Evolutionary conservation across 345 rosid species (phyloP), one percentile per base, ranked within the genome.

Genomic region (Brassica juncea): DNA sequence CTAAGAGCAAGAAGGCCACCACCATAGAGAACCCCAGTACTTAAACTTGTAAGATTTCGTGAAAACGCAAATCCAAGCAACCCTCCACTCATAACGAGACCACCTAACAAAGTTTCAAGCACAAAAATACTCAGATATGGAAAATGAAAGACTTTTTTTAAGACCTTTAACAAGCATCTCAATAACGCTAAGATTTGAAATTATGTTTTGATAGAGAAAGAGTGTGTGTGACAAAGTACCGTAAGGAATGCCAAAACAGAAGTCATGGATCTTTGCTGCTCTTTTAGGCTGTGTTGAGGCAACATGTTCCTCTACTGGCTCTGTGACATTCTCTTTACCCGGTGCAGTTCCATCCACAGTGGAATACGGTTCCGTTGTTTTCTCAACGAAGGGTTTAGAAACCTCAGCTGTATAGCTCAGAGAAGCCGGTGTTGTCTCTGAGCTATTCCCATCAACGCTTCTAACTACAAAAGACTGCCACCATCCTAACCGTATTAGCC

Each of bases 191-290:
- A 66, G 25, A 59, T 55, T 9, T 34, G 23, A 44, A 59, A 72
- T 0, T 21, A 23, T 42, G 5, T 14, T 60, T 19, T 1, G 77
- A 32, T 32, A 32, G 35, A 32, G 6, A 32, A 12, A 42, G 30
- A 10, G 77, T 25, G 28, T 7, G 19, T 4, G 65, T 47, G 2
- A 47, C 58, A 47, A 42, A 62, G 66, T 86, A 92, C 98, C 97
- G 80, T 86, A 94, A 62, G 98, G 98, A 77, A 94, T 92, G 70
- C 98, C 98, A 60, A 94, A 93, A 82, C 97, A 94, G 69, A 94
- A 94, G 81, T 94, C 98, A 67, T 92, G 98, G 76, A 92, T 89
- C 86, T 86, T 90, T 4, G 98, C 96, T 5, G 88, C 83, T 81
- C 85, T 78, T 74, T 65, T 77, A 3, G 76, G 89, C 57, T 72